Base-by-base conservation (phyloP, 805 yeast species). In the Lipomyces starkeyi region DNA sequence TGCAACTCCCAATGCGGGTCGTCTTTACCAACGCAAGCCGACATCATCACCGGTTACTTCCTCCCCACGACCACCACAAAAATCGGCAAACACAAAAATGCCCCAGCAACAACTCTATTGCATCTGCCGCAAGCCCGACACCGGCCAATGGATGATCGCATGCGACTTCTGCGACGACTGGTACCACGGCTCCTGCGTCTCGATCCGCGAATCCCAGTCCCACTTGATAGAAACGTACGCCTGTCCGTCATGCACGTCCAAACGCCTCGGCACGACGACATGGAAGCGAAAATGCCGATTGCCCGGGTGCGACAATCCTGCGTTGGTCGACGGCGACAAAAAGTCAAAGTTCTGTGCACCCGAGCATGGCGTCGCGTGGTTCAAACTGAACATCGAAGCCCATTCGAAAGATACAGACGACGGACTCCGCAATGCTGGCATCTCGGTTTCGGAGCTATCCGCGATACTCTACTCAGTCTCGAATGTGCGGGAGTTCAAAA, bases 111-210 rank as follows among this genome's bases (percentile, higher is more conserved):
- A 54, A 47, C 27, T 66, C 27, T 92, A 83, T 74, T 93, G 98
- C 76, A 79, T 88, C 0, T 93, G 98, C 76, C 83, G 95, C 52
- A 84, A 84, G 68, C 89, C 92, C 0, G 97, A 93, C 74, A 83
- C 84, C 67, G 95, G 93, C 1, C 88, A 86, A 66, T 80, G 93
- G 76, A 93, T 93, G 98, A 90, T 93, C n/a, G 91, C 90, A 0
- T 93, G 98, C 76, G 97, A 93, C 76, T 93, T 91, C 5, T 93
- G 98, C 78, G 97, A 92, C 74, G 97, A 91, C 67, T 93, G 98
- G 98, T 93, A 84, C 76, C 98, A 93, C 78, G 91, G 93, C 78
- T 80, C 80, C 58, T 93, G 98, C 76, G 85, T 93, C 83, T 83
- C 83, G 62, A 76, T 92, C 49, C 83, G 87, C 62, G 76, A 76